These are phyloP conservation scores for Trichoderma sp. DNA, from an alignment of 2,329 filamentous ascomycete genomes.

Conservation along the genomic window DNA sequence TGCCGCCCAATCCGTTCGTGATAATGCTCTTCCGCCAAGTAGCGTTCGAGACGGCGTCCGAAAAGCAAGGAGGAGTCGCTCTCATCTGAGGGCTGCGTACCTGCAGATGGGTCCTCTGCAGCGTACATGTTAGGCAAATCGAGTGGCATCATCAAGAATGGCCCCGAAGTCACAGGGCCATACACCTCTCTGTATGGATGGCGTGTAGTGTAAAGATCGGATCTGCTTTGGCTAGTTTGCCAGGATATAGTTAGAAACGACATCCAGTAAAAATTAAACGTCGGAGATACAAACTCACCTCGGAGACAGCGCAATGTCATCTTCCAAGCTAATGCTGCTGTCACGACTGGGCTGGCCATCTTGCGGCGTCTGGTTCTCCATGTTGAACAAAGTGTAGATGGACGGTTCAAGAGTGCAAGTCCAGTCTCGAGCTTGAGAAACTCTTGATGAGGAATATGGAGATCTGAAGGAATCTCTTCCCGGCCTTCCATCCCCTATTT, in stretches of 20 bases:
- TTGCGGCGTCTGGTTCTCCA: neutral
- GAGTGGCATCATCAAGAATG: neutral
- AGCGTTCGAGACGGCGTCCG: neutral
- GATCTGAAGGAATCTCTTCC: neutral
- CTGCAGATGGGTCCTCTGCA: neutral
- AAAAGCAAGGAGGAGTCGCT: neutral
- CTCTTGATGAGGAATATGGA: too few relatives aligned
- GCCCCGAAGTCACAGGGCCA: neutral
- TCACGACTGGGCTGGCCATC: neutral
- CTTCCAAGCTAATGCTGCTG: constrained; percentile 14
- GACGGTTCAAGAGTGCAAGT: neutral
- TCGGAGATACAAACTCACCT: neutral
- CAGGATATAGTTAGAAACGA: neutral
- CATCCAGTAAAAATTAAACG: too few relatives aligned
- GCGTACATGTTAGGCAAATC: neutral
- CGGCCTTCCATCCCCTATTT: neutral
- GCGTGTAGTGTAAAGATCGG: neutral
- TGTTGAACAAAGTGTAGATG: neutral
- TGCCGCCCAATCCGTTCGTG: neutral
- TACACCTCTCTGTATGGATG: neutral
- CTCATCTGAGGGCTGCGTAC: neutral
- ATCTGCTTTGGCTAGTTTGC: neutral
- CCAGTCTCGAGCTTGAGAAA: neutral
- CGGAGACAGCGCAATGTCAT: neutral
- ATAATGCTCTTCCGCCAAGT: neutral